Evolutionary conservation across 73 alveolate genomes (phyloP).

Genomic region (Paramecium octaurelia): DNA sequence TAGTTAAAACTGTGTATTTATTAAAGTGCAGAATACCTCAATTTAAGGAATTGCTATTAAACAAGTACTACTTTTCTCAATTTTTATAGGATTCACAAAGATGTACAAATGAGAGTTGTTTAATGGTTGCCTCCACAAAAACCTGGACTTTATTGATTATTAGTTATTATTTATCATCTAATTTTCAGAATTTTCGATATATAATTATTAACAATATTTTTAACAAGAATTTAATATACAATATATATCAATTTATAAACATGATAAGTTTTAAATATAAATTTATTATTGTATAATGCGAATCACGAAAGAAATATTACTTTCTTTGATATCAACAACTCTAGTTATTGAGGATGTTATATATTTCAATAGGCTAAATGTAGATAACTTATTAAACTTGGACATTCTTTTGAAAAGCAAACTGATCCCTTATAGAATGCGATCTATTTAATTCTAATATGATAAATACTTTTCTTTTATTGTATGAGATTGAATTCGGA

Average conservation of each 20-base stretch:
- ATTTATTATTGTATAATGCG: too few species aligned
- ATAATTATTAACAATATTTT: background rate
- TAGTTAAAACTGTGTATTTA: background rate
- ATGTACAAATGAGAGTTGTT: background rate
- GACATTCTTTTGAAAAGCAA: background rate
- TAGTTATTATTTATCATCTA: background rate
- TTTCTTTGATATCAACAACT: background rate
- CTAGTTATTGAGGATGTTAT: background rate
- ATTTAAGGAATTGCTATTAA: background rate
- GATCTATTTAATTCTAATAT: background rate
- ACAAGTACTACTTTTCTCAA: background rate
- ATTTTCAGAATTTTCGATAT: background rate
- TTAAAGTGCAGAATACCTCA: conserved; percentile 15
- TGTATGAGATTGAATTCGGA: background rate
- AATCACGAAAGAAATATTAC: too few species aligned
- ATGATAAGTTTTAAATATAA: background rate
- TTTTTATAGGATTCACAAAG: background rate
- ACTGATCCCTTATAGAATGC: background rate
- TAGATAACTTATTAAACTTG: too few species aligned
- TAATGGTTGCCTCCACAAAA: background rate
- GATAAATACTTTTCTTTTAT: background rate
- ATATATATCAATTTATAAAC: background rate
- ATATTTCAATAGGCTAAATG: background rate
- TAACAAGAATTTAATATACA: too few species aligned
- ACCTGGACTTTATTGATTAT: background rate